These are phyloP conservation scores for Mycena amicta DNA, from an alignment of 768 basidiomycete genomes.

Conservation along the genomic window DNA sequence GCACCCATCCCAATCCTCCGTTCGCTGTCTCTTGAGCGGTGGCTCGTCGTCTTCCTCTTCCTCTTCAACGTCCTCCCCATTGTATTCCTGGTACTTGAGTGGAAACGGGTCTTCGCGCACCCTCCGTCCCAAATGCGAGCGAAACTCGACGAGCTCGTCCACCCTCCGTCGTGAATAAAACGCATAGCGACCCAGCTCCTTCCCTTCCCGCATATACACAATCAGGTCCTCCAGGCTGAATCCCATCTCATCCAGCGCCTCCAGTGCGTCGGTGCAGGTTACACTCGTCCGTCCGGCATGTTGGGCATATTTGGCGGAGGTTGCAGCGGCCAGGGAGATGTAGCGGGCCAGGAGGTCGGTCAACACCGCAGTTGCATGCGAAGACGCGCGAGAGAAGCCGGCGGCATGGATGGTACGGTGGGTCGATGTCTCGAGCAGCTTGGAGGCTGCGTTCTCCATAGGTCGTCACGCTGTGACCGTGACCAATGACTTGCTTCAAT, in stretches of 20 bases:
- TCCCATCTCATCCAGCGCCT: conserved; percentile 76
- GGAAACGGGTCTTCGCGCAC: conserved; percentile 59
- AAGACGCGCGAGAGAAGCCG: conserved; percentile 74
- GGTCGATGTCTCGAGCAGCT: conserved; percentile 66
- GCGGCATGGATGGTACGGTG: conserved; percentile 77
- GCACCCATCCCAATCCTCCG: conserved; percentile 58
- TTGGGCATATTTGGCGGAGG: conserved; percentile 73
- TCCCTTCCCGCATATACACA: conserved; percentile 69
- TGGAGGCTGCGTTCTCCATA: conserved; percentile 60
- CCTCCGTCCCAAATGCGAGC: conserved; percentile 54
- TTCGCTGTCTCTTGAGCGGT: conserved; percentile 58
- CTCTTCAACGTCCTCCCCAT: conserved; percentile 34
- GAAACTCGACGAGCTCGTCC: conserved; percentile 75
- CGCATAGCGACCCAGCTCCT: conserved; percentile 70
- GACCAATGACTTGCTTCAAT: too few species aligned
- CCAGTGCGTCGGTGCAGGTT: conserved; percentile 59
- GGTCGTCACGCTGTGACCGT: not conserved
- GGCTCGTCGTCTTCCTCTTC: conserved; percentile 43
- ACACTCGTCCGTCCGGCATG: conserved; percentile 70
- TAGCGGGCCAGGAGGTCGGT: conserved; percentile 80
- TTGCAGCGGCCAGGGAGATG: conserved; percentile 61
- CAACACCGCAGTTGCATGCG: conserved; percentile 68
- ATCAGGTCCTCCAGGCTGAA: conserved; percentile 68
- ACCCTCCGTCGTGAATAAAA: conserved; percentile 62
- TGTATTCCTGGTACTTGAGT: conserved; percentile 47